Conservation (phyloP, 192 early-diverging fungal genomes). For the Chytriomyces sp. region DNA sequence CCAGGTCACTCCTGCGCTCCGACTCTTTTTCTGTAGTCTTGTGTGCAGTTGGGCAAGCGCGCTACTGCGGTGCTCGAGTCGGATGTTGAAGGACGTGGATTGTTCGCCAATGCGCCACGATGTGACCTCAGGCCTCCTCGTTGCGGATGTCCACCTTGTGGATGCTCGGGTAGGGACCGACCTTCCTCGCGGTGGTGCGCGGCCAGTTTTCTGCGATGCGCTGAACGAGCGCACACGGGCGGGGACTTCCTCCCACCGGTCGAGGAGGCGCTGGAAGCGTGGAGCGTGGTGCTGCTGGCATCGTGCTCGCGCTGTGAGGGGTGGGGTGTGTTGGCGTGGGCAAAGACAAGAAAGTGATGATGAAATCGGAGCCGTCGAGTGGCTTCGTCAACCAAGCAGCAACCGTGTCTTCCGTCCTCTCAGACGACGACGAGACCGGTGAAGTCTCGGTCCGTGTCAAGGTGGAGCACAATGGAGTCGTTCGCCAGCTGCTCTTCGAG, state of each 20-base stretch:
- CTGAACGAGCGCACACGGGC: conserved; percentile 44
- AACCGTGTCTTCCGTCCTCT: too few relatives aligned
- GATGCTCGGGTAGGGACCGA: conserved; percentile 29
- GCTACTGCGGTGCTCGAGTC: conserved; percentile 28
- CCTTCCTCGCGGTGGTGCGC: conserved; percentile 48
- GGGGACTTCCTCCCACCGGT: too few relatives aligned
- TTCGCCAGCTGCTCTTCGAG: background rate
- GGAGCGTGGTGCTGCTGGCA: too few relatives aligned
- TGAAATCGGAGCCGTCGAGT: too few relatives aligned
- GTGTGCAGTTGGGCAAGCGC: conserved; percentile 17
- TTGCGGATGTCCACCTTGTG: conserved; percentile 46
- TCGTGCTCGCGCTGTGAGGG: too few relatives aligned
- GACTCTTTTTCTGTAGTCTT: conserved; percentile 46
- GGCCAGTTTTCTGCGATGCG: conserved; percentile 46
- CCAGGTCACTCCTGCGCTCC: conserved; percentile 59
- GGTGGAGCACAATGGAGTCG: background rate
- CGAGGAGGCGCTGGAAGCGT: too few relatives aligned
- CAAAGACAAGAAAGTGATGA: too few relatives aligned
- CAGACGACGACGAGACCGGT: too few relatives aligned
- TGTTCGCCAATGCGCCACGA: conserved; percentile 37
- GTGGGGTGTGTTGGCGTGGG: too few relatives aligned
- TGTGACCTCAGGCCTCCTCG: conserved; percentile 54
- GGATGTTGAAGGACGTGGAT: conserved; percentile 11
- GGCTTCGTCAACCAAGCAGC: too few relatives aligned
- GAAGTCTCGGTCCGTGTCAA: conserved; percentile 1